These are phyloP conservation scores for Vitis rupestris DNA, from an alignment of 164 flowering plant genomes.

Conservation along the genomic window DNA sequence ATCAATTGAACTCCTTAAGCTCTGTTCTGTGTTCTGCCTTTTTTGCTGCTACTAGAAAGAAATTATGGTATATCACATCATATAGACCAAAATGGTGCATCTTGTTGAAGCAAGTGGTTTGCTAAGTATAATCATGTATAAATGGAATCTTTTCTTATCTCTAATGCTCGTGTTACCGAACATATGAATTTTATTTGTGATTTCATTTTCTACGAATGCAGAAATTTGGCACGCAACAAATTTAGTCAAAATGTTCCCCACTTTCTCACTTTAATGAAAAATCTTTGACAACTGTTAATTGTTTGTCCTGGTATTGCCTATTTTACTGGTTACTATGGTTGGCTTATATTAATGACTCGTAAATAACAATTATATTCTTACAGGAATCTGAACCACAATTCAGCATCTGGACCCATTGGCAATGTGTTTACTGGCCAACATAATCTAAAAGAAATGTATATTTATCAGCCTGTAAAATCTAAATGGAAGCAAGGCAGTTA, in stretches of 20 bases:
- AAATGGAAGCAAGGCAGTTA: too few species aligned
- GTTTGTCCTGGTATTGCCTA: slow-evolving; percentile 2
- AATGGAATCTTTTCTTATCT: not conserved
- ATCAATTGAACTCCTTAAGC: not conserved
- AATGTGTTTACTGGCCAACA: slow-evolving; percentile 58
- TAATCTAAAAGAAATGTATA: slow-evolving; percentile 62
- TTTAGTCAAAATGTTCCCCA: slow-evolving; percentile 53
- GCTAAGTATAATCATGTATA: slow-evolving; percentile 95
- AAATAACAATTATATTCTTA: slow-evolving; percentile 10
- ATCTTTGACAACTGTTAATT: slow-evolving; percentile 68
- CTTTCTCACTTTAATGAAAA: slow-evolving; percentile 41
- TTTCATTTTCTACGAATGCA: slow-evolving; percentile 23
- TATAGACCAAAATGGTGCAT: slow-evolving; percentile 93
- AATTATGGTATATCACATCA: slow-evolving; percentile 7
- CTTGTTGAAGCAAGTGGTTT: slow-evolving; percentile 86
- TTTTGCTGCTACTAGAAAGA: not conserved
- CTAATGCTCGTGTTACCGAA: too few species aligned
- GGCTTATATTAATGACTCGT: not conserved
- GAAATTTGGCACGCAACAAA: slow-evolving; percentile 69
- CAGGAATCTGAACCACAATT: slow-evolving; percentile 80
- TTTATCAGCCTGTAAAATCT: too few species aligned
- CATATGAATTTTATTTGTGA: not conserved
- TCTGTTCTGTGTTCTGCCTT: not conserved
- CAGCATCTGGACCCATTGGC: slow-evolving; percentile 66
- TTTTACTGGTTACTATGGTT: not conserved